Evolutionary conservation across 345 rosid species (phyloP), one percentile per base, ranked within the genome.

Genomic region (Sonneratia alba): DNA sequence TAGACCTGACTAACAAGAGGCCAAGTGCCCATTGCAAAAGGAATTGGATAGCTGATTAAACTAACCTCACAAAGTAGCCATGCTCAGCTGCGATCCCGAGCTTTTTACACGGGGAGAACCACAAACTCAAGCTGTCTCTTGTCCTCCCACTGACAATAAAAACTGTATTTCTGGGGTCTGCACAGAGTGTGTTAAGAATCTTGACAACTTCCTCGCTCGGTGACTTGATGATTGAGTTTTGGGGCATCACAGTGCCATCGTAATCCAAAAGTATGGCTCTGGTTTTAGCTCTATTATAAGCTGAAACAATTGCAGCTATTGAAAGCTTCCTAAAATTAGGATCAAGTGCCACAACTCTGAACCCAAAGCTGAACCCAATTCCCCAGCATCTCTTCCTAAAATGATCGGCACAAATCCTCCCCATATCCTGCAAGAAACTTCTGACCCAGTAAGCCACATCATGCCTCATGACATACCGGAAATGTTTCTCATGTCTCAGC

Each of bases 371-470:
- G 45, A 80, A 78, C 66, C 86, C 86, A 19, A 80, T 72, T 27
- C 78, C 82, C 86, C 86, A 83, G 62, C 81, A 80, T 51, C 72
- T 70, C 76, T 73, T 80, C 69, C 65, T 74, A 59, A 70, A 79
- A 51, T 83, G 81, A 27, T 83, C 84, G 3, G 77, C 69, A 70
- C 86, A 80, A n/a, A 70, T 70, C 42, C 86, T 78, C 69, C 76
- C 80, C 81, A 83, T 69, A 73, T 83, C 86, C 55, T 80, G 82
- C 68, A 76, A 66, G 73, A 83, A 83, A 70, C 86, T 83, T 4
- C 70, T 65, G 55, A 87, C 77, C 91, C 91, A 87, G 64, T 85
- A 87, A 10, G 81, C 91, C 73, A 87, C 83, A 65, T 85, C 88
- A 67, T 87, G 91, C 72, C 86, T 78, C 67, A 83, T 84, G 57